Evolutionary conservation across 345 rosid genomes (phyloP), one percentile per base, ranked within the genome.

Genomic region (Sonneratia caseolaris): DNA sequence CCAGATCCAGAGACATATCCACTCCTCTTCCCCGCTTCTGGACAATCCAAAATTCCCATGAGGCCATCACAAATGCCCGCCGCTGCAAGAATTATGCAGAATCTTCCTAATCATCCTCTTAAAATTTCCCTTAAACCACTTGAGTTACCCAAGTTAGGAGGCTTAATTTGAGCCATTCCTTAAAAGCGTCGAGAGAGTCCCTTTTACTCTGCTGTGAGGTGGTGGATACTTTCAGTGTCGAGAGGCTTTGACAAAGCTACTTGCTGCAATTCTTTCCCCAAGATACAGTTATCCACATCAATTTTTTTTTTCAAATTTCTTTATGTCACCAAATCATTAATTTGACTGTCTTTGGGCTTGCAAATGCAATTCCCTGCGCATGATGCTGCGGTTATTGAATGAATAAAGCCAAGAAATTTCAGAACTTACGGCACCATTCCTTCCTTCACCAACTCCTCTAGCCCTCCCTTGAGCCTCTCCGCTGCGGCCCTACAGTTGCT

Each of bases 401-500:
- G 59, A 53, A 53, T 18, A 18, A 21, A 11, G 2, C 27, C 66
- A 27, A 61, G 6, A 13, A 14, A 27, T 8, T 62, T 27, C 3
- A 37, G 27, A 32, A 35, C 66, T 62, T 11, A 62, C 1, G 37
- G 68, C 71, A 85, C 84, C 91, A 86, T 77, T 56, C 97, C 97
- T 12, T 53, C 48, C 49, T 64, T 77, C 73, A 93, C 75, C 71
- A 92, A 77, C 73, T 90, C 99, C 71, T 90, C 92, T 32, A 90
- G 71, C 19, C 98, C 97, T 75, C 37, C 78, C 85, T 68, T 90
- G 79, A 90, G 85, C 84, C 88, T 88, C 43, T 75, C 84, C 0
- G 92, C 91, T 1, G 98, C 98, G 1, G 84, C 87, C 74, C 72
- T 86, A 76, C 90, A 87, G 22, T 80, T 89, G 35, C 79, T 82